Base-by-base conservation (phyloP, 2,329 filamentous ascomycete genomes). In the Aspergillus tamarii region DNA sequence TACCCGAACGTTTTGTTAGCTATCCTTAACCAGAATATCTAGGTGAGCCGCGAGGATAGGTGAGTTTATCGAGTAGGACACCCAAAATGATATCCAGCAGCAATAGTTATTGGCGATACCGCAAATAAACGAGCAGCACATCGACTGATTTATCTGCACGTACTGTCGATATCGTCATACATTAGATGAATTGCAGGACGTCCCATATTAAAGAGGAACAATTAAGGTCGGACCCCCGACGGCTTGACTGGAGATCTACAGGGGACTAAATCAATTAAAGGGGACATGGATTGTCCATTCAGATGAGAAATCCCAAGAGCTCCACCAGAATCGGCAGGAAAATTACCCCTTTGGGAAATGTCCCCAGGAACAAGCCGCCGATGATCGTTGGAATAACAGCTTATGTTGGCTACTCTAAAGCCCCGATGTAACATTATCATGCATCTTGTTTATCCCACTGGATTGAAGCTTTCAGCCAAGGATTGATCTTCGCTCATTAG, bases 181-280 rank as follows among this genome's bases (percentile, higher is more conserved):
- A 12, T 28, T 26, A 21, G 4, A 55, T 26, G n/a, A 8, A 55
- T 55, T 39, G 52, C 14, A 55, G n/a, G 5, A 55, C 16, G 19
- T 14, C 19, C 19, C 36, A 16, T 3, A 55, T 36, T 26, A 16
- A 55, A 36, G 5, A 55, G 30, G 26, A 19, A n/a, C 30, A 12
- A 30, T 39, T 39, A 21, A 55, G 34, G 52, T 39, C 32, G 52
- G 52, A 55, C 23, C 34, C 43, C 52, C 52, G 52, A 39, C 52
- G 32, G 52, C n/a, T 55, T 19, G 50, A 34, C 32, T 55, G 10
- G 34, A 14, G 52, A 55, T 55, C 52, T 32, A 55, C 52, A 54
- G 52, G 52, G 52, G 32, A 39, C 34, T 16, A n/a, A 32, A n/a
- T 21, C 19, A 54, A 54, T 54, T 54, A 54, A 36, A 54, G 52